Evolutionary conservation across 1,139 yeast genomes (phyloP).

Genomic region (Magnusiomyces ingens): DNA sequence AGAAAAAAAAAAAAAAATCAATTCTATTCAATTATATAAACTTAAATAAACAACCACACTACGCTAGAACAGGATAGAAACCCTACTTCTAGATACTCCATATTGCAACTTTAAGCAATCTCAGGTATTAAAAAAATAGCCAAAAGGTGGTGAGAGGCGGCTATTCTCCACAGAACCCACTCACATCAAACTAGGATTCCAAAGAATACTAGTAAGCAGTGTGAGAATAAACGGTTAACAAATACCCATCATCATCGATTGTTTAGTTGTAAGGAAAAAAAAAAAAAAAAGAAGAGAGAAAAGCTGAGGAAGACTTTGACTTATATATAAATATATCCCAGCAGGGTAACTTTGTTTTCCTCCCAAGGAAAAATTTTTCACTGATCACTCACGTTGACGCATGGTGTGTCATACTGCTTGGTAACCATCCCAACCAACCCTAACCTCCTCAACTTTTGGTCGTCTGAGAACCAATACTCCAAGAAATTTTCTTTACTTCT

Average conservation of each 20-base stretch:
- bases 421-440: too few relatives aligned
- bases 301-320: not conserved
- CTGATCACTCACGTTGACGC: not conserved
- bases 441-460: too few relatives aligned
- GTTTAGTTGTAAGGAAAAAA: slow-evolving; percentile 9
- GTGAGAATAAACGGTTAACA: slow-evolving; percentile 7
- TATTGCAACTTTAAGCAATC: slow-evolving; percentile 1
- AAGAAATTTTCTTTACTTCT: too few relatives aligned
- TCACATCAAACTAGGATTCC: not conserved
- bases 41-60: not conserved
- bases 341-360: slow-evolving; percentile 1
- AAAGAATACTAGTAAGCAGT: not conserved
- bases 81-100: not conserved
- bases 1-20: too few relatives aligned
- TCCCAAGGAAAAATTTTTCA: not conserved
- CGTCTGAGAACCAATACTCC: too few relatives aligned
- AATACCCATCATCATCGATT: slow-evolving; percentile 9
- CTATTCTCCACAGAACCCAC: slow-evolving; percentile 10
- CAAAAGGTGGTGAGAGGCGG: slow-evolving; percentile 8
- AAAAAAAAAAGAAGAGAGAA: slow-evolving; percentile 1
- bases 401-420: too few relatives aligned
- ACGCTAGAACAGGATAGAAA: not conserved
- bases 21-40: too few relatives aligned
- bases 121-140: slow-evolving; percentile 7
- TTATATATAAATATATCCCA: too few relatives aligned